A percentile compares a stretch with the other conserved stretches of the same genome.
Conservation (phyloP, 345 rosid genomes). For the Trapa bicornis region DNA sequence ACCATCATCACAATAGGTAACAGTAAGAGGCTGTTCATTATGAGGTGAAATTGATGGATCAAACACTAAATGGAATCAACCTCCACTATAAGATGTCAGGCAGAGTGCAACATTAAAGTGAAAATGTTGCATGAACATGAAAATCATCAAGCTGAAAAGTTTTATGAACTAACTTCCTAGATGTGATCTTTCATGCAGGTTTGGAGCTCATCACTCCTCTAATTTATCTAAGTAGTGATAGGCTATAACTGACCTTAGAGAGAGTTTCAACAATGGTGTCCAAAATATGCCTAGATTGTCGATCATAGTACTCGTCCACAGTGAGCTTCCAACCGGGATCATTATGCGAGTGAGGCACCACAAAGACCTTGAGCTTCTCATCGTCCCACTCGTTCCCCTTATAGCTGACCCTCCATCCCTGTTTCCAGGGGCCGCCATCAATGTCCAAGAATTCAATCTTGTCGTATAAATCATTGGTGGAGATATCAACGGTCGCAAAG, state of each 20-base stretch:
- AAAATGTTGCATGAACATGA: too few species aligned
- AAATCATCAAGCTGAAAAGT: too few species aligned
- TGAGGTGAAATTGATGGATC: too few species aligned
- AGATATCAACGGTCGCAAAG: conserved; percentile 50
- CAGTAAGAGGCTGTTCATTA: too few species aligned
- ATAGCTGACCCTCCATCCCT: conserved; percentile 79
- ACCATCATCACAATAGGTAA: too few species aligned
- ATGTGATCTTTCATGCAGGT: not conserved
- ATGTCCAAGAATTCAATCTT: conserved; percentile 70
- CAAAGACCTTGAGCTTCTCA: conserved; percentile 76
- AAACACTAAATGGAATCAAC: too few species aligned
- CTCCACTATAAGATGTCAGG: too few species aligned
- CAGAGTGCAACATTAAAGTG: too few species aligned
- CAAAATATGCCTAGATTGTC: conserved; percentile 66
- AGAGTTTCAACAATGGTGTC: conserved; percentile 77
- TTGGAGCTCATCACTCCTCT: not conserved
- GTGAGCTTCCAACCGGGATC: conserved; percentile 99
- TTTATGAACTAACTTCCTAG: not conserved
- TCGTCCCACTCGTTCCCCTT: conserved; percentile 76
- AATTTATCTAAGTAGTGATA: not conserved
- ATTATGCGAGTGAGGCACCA: conserved; percentile 94
- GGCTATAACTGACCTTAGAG: conserved; percentile 44
- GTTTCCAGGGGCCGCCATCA: conserved; percentile 95
- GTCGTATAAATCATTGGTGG: conserved; percentile 79
- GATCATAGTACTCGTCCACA: conserved; percentile 88